Percentiles rank a stretch among this genome's conserved stretches.
These are phyloP conservation scores for Epichloe amarillans DNA, from an alignment of 2,329 filamentous ascomycete genomes.

Conservation along the genomic window DNA sequence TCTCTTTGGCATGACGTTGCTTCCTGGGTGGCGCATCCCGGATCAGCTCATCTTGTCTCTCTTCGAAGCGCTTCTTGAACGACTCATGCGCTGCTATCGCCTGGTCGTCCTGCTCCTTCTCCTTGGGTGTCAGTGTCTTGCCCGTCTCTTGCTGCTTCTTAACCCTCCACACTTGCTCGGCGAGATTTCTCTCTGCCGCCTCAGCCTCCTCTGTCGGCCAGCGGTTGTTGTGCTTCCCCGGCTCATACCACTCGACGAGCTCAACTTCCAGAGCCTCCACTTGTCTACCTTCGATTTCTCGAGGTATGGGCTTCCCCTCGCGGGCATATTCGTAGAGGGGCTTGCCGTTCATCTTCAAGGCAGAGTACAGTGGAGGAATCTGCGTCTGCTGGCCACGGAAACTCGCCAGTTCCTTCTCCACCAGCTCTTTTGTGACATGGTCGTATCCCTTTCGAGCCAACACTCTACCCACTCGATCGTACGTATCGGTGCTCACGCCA, in stretches of 20 bases:
- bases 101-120: conserved; percentile 41
- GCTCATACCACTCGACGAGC: conserved; percentile 72
- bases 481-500: conserved; percentile 83
- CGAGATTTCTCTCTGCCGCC: conserved; percentile 60
- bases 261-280: conserved; percentile 70
- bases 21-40: conserved; percentile 31
- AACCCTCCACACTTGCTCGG: conserved; percentile 55
- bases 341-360: conserved; percentile 86
- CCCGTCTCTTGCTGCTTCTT: conserved; percentile 41
- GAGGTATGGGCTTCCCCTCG: conserved; percentile 73
- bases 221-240: conserved; percentile 62
- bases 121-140: conserved; percentile 37
- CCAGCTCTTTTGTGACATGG: conserved; percentile 65
- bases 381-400: conserved; percentile 82
- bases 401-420: conserved; percentile 60
- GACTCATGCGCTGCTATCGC: conserved; percentile 42
- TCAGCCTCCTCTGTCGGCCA: conserved; percentile 74
- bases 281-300: conserved; percentile 67
- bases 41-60: conserved; percentile 43
- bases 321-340: conserved; percentile 92
- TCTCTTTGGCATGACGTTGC: conserved; percentile 16
- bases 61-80: conserved; percentile 45
- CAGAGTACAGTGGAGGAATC: conserved; percentile 84
- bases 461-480: conserved; percentile 76
- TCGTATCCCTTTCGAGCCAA: conserved; percentile 62